These are phyloP conservation scores for Immersiella caudata DNA, from an alignment of 495 filamentous ascomycete species.

Conservation along the genomic window DNA sequence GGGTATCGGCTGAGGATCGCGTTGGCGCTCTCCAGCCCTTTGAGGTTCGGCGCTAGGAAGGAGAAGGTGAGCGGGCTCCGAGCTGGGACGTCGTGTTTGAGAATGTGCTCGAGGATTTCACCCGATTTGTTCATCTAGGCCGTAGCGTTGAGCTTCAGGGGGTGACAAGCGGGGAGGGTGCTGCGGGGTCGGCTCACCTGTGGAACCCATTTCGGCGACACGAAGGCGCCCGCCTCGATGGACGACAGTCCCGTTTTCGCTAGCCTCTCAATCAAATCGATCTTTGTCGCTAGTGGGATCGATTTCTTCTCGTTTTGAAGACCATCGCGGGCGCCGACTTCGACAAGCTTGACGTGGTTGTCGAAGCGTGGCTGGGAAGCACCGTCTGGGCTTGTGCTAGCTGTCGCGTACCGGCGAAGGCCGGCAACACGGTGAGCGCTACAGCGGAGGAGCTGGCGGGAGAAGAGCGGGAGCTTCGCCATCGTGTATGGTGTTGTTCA, in stretches of 20 bases:
- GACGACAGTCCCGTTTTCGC: conserved; percentile 82
- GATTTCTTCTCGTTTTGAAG: conserved; percentile 92
- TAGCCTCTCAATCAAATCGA: conserved; percentile 77
- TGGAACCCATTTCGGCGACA: conserved; percentile 96
- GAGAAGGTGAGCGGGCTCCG: conserved; percentile 78
- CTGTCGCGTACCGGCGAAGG: conserved; percentile 43
- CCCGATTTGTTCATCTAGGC: conserved; percentile 87
- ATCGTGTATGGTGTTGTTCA: conserved; percentile 26
- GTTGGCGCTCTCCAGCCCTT: conserved; percentile 66
- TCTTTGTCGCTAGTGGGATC: conserved; percentile 79
- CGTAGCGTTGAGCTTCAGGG: neutral
- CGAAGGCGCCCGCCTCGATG: conserved; percentile 95
- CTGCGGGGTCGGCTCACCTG: conserved; percentile 61
- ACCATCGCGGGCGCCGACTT: conserved; percentile 93
- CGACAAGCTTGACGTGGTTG: conserved; percentile 70
- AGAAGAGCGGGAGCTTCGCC: conserved; percentile 30
- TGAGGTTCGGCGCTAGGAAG: conserved; percentile 88
- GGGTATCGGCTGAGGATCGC: conserved; percentile 46
- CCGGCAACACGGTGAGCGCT: conserved; percentile 8
- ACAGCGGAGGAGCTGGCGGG: conserved; percentile 18
- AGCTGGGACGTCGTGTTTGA: conserved; percentile 67
- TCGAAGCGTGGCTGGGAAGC: conserved; percentile 34
- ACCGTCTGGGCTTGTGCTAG: conserved; percentile 29
- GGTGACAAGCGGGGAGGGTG: neutral
- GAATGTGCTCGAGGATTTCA: conserved; percentile 76